These are phyloP conservation scores for Pyracantha coccinea DNA, from an alignment of 331 rosid genomes.

Conservation along the genomic window DNA sequence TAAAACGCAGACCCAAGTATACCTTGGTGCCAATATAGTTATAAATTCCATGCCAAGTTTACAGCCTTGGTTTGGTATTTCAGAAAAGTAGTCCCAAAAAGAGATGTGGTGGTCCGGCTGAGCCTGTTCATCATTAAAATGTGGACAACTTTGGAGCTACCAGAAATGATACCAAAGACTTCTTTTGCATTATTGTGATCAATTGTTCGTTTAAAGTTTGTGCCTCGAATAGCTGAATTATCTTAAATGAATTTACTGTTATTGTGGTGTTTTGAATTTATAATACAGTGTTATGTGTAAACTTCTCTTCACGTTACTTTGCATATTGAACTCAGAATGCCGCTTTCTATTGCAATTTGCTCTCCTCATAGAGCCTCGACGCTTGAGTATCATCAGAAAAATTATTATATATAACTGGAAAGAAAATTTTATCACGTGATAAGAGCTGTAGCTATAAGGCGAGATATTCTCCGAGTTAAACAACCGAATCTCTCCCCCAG, in stretches of 20 bases:
- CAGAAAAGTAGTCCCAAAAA: neutral
- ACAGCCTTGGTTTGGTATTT: neutral
- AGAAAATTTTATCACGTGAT: no score
- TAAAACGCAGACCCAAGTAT: neutral
- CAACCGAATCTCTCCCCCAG: no score
- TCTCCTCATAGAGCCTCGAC: no score
- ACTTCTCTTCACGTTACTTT: no score
- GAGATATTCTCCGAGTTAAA: no score
- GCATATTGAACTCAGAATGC: no score
- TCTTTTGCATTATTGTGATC: neutral
- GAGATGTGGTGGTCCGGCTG: conserved; percentile 1
- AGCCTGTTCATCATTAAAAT: neutral
- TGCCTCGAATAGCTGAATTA: neutral
- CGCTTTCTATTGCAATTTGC: no score
- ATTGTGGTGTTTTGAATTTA: neutral
- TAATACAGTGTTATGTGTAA: no score
- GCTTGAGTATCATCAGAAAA: no score
- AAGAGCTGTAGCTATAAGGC: no score
- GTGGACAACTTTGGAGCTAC: neutral
- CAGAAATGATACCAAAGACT: neutral
- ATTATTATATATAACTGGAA: no score
- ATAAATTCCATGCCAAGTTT: neutral
- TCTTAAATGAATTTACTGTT: no score
- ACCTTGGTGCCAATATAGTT: neutral
- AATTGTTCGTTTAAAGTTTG: neutral